Base-by-base conservation (phyloP, 2,329 filamentous ascomycete species). In the Penicillium psychrosexuale region DNA sequence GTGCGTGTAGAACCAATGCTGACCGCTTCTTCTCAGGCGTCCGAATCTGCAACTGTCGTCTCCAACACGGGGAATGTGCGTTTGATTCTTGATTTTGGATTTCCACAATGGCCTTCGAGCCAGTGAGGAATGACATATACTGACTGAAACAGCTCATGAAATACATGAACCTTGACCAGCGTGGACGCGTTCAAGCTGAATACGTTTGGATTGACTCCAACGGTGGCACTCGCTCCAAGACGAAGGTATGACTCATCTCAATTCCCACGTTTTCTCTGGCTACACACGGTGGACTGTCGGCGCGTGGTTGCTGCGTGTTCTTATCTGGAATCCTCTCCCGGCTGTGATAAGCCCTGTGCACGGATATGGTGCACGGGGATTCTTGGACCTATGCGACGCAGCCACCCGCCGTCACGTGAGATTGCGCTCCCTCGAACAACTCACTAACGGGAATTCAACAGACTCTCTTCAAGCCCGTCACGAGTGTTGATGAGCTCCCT, bases 171-270 rank as follows among this genome's bases (percentile, higher is more conserved):
- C 89, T 97, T 70, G 88, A 91, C 75, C 93, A 97, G 82, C 90
- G 88, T 76, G 92, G 91, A 75, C 81, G 80, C 68, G 82, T 95
- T 73, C 94, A 96, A 78, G 93, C 91, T 72, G 93, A 97, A 81
- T 97, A 97, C 80, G 86, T 97, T 82, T 97, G 93, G 93, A 88
- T 97, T 74, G 92, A 97, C 72, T 82, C 89, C 63, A 77, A 80
- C 63, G 91, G 92, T 74, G 87, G 88, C 70, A 84, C 90, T 67
- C 91, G 94, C 70, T 96, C 91, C 75, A 99, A 97, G 83, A 93
- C 89, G 73, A 95, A 91, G 84, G 93, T 97, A 82, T 82, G 90
- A 45, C 82, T 62, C 59, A 24, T 28, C 22, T 37, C 15, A 46
- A 47, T 49, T 28, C 42, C 45, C 22, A 52, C 36, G 27, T 43